Evolutionary conservation across 805 yeast genomes (phyloP).

Genomic region (Blastobotrys parvus): DNA sequence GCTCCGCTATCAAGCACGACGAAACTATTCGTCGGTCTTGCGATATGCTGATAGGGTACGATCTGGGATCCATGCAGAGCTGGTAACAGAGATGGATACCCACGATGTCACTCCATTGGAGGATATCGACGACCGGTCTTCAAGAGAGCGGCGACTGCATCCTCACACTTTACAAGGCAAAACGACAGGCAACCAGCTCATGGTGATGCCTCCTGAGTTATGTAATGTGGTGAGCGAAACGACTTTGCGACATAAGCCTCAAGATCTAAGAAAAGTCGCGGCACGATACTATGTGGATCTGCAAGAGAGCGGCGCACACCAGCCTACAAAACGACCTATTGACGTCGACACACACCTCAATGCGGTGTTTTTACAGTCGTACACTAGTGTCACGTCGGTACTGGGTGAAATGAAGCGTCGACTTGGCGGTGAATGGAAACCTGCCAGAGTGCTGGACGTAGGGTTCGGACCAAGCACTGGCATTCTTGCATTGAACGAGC

Average conservation of each 20-base stretch:
- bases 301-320: slow-evolving; percentile 46
- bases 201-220: slow-evolving; percentile 48
- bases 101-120: not conserved
- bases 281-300: slow-evolving; percentile 47
- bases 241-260: slow-evolving; percentile 57
- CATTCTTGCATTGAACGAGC: slow-evolving; percentile 75
- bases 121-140: not conserved
- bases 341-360: slow-evolving; percentile 72
- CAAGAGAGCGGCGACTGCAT: slow-evolving; percentile 35
- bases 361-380: slow-evolving; percentile 72
- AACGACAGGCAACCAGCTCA: slow-evolving; percentile 39
- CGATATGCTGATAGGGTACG: not conserved
- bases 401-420: slow-evolving; percentile 57
- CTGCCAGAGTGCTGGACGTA: slow-evolving; percentile 62
- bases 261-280: slow-evolving; percentile 51
- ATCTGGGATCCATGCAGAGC: not conserved
- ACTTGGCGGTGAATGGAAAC: slow-evolving; percentile 42
- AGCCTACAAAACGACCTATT: slow-evolving; percentile 29
- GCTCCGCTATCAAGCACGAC: not conserved
- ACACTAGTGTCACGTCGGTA: slow-evolving; percentile 59
- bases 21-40: not conserved
- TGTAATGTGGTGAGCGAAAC: slow-evolving; percentile 54
- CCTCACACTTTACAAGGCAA: slow-evolving; percentile 51
- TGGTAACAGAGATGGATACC: not conserved
- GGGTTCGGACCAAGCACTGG: slow-evolving; percentile 94